phyloP scores from a whole-genome alignment of 805 yeast genomes.

The Myxozyma mucilagina region DNA sequence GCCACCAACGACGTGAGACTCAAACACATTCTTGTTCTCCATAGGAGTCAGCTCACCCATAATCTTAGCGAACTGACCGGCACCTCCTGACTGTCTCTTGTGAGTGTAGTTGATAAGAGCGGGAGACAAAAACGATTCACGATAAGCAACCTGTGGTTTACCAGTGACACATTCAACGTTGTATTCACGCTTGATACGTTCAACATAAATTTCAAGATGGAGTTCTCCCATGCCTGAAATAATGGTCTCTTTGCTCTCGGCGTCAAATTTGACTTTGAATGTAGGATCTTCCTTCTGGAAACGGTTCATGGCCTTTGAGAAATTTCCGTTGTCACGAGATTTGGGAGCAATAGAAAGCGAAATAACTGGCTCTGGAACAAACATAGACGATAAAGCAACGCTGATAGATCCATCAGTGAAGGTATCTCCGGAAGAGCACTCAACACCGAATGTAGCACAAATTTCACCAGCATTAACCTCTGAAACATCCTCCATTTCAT shows the following conservation, averaged over 20 bases:
- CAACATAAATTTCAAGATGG: constrained; percentile 95
- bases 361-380: constrained; percentile 97
- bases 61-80: constrained; percentile 97
- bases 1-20: constrained; percentile 92
- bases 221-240: constrained; percentile 98
- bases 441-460: constrained; percentile 98
- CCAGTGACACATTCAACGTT: constrained; percentile 95
- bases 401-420: constrained; percentile 80
- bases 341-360: constrained; percentile 88
- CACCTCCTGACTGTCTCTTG: constrained; percentile 99
- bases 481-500: constrained; percentile 97
- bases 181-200: constrained; percentile 96
- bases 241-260: constrained; percentile 89
- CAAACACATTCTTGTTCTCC: constrained; percentile 63
- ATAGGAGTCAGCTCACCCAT: constrained; percentile 69
- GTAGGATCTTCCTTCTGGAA: constrained; percentile 99
- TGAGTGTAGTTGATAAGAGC: constrained; percentile 89
- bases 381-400: constrained; percentile 96
- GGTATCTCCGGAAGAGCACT: constrained; percentile 98
- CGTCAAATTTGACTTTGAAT: constrained; percentile 85
- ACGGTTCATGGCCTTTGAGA: constrained; percentile 94
- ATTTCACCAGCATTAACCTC: constrained; percentile 98
- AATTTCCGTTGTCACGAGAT: constrained; percentile 80
- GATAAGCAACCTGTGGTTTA: constrained; percentile 95
- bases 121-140: constrained; percentile 80